A percentile compares a stretch with the other conserved stretches of the same genome.
phyloP scores from a whole-genome alignment of 1,284 basidiomycete species.

The Phellopilus nigrolimitatus region DNA sequence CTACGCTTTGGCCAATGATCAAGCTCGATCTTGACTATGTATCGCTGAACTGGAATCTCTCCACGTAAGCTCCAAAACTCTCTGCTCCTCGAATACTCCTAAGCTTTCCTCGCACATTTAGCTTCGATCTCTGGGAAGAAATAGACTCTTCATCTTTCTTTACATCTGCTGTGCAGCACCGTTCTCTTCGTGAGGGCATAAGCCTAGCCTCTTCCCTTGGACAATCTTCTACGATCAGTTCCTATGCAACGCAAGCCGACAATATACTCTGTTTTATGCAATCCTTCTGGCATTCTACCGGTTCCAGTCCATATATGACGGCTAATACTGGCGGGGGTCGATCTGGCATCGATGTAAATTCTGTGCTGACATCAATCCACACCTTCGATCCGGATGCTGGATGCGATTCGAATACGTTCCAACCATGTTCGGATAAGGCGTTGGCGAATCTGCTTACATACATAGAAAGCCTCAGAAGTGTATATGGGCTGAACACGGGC shows the following conservation, averaged over 20 bases:
- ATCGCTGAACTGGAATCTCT: slow-evolving; percentile 21
- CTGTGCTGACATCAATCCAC: slow-evolving; percentile 55
- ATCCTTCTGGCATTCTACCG: slow-evolving; percentile 25
- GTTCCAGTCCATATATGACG: slow-evolving; percentile 12
- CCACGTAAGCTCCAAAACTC: slow-evolving; percentile 15
- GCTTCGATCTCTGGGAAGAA: slow-evolving; percentile 33
- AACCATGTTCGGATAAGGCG: slow-evolving; percentile 57
- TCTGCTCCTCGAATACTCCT: not conserved
- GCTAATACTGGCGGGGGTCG: slow-evolving; percentile 28
- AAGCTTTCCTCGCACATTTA: slow-evolving; percentile 11
- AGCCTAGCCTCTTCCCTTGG: slow-evolving; percentile 24
- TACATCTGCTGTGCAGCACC: slow-evolving; percentile 29
- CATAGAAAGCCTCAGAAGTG: slow-evolving; percentile 47
- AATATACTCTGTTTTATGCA: slow-evolving; percentile 29
- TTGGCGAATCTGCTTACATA: slow-evolving; percentile 47
- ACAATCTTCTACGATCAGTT: slow-evolving; percentile 19
- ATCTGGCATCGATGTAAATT: slow-evolving; percentile 46
- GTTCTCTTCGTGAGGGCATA: slow-evolving; percentile 28
- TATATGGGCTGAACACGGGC: slow-evolving; percentile 46
- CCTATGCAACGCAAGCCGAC: slow-evolving; percentile 26
- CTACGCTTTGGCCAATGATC: slow-evolving; percentile 21
- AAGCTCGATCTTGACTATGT: slow-evolving; percentile 21
- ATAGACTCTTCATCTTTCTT: slow-evolving; percentile 30
- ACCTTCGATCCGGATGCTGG: slow-evolving; percentile 46
- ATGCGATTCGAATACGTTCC: slow-evolving; percentile 52